Percentiles rank a stretch among this genome's conserved stretches.
Conservation (phyloP, 1,139 yeast species). For the Blastobotrys capitulatus region DNA sequence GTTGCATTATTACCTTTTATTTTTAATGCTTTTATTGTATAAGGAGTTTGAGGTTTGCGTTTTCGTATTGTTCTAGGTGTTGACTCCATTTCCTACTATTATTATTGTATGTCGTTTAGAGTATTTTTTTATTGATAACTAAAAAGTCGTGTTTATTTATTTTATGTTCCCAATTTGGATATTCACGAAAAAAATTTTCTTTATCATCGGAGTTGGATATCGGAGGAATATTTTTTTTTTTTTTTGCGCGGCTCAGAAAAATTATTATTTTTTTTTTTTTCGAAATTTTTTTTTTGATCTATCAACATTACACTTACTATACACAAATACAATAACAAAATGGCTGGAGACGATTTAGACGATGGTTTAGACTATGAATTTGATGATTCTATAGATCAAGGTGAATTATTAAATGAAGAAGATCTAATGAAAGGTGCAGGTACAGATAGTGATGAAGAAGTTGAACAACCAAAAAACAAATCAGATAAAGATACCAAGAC, state of each 20-base stretch:
- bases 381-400: slow-evolving; percentile 38
- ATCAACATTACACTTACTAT: no score
- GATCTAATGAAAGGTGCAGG: slow-evolving; percentile 11
- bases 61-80: slow-evolving; percentile 1
- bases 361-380: slow-evolving; percentile 59
- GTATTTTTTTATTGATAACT: no score
- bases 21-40: slow-evolving; percentile 3
- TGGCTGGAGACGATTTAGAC: slow-evolving; percentile 53
- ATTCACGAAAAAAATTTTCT: neutral
- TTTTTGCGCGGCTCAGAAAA: neutral
- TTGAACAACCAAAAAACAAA: slow-evolving; percentile 16
- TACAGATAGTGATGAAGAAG: slow-evolving; percentile 17
- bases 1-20: slow-evolving; percentile 2
- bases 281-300: no score
- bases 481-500: slow-evolving; percentile 12
- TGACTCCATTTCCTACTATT: neutral
- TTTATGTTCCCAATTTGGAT: neutral
- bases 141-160: neutral
- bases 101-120: no score
- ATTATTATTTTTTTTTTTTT: neutral
- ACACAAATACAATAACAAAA: neutral
- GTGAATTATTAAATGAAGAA: slow-evolving; percentile 16
- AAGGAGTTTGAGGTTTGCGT: slow-evolving; percentile 5
- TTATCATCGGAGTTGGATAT: neutral
- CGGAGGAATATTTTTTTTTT: no score